These are phyloP conservation scores for Staphylotrichum tortipilum DNA, from an alignment of 495 filamentous ascomycete species.

Conservation along the genomic window DNA sequence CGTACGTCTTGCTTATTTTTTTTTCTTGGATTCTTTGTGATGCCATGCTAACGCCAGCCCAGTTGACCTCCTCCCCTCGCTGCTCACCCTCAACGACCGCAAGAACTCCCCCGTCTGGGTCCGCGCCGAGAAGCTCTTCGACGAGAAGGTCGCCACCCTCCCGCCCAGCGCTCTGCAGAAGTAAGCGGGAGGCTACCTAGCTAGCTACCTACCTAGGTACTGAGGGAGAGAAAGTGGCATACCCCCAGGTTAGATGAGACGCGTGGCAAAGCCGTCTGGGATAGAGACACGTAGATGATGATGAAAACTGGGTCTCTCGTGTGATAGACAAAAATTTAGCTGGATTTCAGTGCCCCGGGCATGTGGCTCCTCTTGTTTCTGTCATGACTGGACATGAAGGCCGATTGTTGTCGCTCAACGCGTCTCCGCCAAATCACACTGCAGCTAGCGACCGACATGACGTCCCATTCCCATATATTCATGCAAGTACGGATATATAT, in stretches of 20 bases:
- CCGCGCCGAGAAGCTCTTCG: constrained; percentile 73
- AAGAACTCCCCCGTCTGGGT: constrained; percentile 67
- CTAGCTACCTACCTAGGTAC: no score
- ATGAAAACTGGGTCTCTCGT: not conserved
- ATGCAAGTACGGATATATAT: not conserved
- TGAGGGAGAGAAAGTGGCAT: not conserved
- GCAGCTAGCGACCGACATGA: not conserved
- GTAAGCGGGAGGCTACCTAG: constrained; percentile 9
- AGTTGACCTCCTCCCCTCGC: constrained; percentile 63
- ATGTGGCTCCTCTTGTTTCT: no score
- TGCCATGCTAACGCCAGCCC: not conserved
- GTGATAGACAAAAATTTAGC: constrained; percentile 7
- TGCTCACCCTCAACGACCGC: constrained; percentile 71
- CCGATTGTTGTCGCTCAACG: no score
- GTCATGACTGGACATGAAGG: not conserved
- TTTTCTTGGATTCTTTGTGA: not conserved
- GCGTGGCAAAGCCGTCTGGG: no score
- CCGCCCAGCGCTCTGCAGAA: constrained; percentile 41
- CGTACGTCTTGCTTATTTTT: constrained; percentile 12
- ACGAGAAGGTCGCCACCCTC: constrained; percentile 72
- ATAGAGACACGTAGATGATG: no score
- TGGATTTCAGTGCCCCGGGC: no score
- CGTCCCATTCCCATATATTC: not conserved
- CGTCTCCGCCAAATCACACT: no score
- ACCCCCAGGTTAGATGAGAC: no score